phyloP scores from a whole-genome alignment of 148 eudicot species.

The Polygonum maritimum region DNA sequence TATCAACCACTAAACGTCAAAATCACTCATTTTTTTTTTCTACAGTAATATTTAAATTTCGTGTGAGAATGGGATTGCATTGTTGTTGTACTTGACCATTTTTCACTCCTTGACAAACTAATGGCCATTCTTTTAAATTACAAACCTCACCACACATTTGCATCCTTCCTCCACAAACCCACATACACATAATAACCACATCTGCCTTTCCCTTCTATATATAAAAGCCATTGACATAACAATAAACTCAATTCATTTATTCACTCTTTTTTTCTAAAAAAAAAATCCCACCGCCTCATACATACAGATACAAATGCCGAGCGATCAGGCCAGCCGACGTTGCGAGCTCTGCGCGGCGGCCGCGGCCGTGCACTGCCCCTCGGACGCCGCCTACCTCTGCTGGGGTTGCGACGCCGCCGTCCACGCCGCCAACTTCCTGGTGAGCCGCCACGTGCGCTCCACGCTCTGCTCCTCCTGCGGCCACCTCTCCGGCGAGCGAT shows the following conservation, averaged over 20 bases:
- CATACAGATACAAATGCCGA: neutral
- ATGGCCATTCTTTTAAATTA: neutral
- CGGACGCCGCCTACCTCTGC: slow-evolving; percentile 55
- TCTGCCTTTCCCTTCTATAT: neutral
- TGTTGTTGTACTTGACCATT: too few relatives aligned
- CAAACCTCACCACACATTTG: slow-evolving; percentile 5
- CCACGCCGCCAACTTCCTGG: slow-evolving; percentile 62
- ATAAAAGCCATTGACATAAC: too few relatives aligned
- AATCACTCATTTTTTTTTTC: too few relatives aligned
- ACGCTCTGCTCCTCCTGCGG: slow-evolving; percentile 26
- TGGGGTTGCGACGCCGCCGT: slow-evolving; percentile 36
- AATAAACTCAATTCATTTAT: too few relatives aligned
- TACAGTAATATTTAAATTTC: neutral
- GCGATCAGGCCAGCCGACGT: neutral
- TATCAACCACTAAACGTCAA: too few relatives aligned
- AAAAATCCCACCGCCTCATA: neutral
- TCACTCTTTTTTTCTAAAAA: neutral
- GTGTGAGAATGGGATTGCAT: neutral
- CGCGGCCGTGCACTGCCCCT: slow-evolving; percentile 39
- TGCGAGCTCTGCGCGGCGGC: slow-evolving; percentile 41
- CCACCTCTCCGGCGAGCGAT: slow-evolving; percentile 5
- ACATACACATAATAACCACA: slow-evolving; percentile 1
- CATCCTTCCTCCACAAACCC: neutral
- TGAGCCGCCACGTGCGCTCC: slow-evolving; percentile 48
- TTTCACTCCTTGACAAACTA: neutral